Evolutionary conservation across 192 early-diverging fungal genomes (phyloP).

Genomic region (Geranomyces variabilis): DNA sequence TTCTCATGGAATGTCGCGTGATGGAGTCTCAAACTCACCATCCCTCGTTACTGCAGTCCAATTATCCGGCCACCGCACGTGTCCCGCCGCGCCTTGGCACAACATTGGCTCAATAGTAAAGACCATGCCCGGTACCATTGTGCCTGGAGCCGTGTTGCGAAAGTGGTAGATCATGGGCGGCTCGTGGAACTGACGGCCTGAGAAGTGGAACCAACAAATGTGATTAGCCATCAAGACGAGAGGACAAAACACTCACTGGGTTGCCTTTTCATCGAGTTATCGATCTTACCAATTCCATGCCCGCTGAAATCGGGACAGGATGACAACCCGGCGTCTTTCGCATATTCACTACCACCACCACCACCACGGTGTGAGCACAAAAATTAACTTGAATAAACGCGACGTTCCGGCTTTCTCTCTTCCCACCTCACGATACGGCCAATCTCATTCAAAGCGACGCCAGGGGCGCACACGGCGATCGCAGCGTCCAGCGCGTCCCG

Average conservation of each 20-base stretch:
- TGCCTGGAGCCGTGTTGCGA: conserved; percentile 68
- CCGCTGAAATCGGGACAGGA: conserved; percentile 78
- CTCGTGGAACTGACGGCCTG: conserved; percentile 74
- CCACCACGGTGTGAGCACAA: too few species aligned
- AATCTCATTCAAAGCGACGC: conserved; percentile 69
- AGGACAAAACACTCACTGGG: too few species aligned
- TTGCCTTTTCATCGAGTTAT: background rate
- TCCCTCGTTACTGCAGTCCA: conserved; percentile 83
- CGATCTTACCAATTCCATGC: conserved; percentile 74
- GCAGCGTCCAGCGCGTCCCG: conserved; percentile 59
- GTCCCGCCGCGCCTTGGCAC: conserved; percentile 73
- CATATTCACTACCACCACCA: conserved; percentile 34
- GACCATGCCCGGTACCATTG: conserved; percentile 76
- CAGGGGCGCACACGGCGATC: conserved; percentile 73
- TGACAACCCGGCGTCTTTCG: conserved; percentile 57
- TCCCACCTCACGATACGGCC: conserved; percentile 60
- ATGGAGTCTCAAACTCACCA: conserved; percentile 40
- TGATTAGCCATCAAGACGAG: too few species aligned
- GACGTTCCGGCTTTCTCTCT: background rate
- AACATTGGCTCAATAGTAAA: conserved; percentile 92
- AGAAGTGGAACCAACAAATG: background rate
- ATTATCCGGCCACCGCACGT: conserved; percentile 80
- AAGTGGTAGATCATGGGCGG: conserved; percentile 81
- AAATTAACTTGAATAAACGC: too few species aligned
- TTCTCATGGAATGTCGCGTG: too few species aligned